Percentiles rank a stretch among this genome's conserved stretches.
Conservation (phyloP, 1,139 yeast species). For the Protomyces macrosporus region DNA sequence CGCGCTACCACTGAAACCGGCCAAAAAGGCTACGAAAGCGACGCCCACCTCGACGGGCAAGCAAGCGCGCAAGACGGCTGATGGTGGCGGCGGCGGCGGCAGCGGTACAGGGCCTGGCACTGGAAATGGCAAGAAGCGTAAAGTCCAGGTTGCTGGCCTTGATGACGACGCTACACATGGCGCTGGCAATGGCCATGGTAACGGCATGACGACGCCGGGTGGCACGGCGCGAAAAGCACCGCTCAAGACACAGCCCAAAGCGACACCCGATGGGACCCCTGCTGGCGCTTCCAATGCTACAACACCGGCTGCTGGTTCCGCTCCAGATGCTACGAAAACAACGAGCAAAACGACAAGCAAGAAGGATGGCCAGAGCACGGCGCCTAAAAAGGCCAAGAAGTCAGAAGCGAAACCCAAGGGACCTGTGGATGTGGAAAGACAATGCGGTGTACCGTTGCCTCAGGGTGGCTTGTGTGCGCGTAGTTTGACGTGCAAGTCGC, state of each 20-base stretch:
- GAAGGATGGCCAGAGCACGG: not conserved
- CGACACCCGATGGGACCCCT: not conserved
- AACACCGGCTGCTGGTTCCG: no score
- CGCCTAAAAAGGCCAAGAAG: constrained; percentile 15
- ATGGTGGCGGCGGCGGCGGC: not conserved
- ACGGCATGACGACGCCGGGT: not conserved
- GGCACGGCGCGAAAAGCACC: not conserved
- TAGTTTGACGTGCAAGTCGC: constrained; percentile 92
- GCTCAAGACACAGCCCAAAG: not conserved
- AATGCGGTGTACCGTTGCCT: constrained; percentile 92
- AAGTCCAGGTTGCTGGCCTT: not conserved
- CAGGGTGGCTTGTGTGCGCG: constrained; percentile 93
- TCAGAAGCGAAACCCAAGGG: constrained; percentile 25
- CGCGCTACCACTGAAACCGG: not conserved
- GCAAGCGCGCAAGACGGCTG: not conserved
- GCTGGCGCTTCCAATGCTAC: no score
- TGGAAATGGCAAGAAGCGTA: constrained; percentile 1
- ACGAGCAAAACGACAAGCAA: not conserved
- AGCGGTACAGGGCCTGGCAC: not conserved
- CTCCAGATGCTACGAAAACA: not conserved
- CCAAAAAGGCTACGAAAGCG: constrained; percentile 1
- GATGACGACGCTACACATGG: not conserved
- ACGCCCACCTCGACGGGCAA: not conserved
- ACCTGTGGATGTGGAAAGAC: constrained; percentile 80
- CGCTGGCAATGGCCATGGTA: not conserved